phyloP scores from a whole-genome alignment of 768 basidiomycete species.

The Lactarius trivialis region DNA sequence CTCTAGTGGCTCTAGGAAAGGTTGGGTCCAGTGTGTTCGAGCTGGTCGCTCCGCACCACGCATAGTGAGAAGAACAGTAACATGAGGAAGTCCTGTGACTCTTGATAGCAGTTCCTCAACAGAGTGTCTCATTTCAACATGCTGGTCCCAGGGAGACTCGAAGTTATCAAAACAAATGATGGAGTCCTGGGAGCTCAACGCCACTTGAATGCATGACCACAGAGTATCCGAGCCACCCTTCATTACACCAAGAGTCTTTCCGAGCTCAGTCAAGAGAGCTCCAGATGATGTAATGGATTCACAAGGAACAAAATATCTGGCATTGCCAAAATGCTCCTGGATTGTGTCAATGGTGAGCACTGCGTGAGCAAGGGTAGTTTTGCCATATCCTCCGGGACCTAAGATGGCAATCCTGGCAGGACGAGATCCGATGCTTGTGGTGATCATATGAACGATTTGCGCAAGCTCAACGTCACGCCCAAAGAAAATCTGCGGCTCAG shows the following conservation, averaged over 20 bases:
- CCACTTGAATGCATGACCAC: not conserved
- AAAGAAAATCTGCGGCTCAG: conserved; percentile 3
- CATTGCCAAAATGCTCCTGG: conserved; percentile 21
- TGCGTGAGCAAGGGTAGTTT: not conserved
- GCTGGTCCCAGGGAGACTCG: conserved; percentile 22
- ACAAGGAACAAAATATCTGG: conserved; percentile 4
- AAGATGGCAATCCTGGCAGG: not conserved
- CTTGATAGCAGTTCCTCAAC: not conserved
- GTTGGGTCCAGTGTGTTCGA: not conserved
- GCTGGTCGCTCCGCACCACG: not conserved
- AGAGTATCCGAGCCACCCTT: not conserved
- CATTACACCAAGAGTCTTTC: not conserved
- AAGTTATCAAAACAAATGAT: not conserved
- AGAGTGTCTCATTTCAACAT: not conserved
- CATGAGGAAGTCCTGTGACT: not conserved
- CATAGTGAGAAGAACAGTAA: not conserved
- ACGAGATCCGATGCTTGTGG: not conserved
- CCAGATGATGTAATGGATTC: not conserved
- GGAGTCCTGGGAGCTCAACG: not conserved
- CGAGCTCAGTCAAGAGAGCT: not conserved
- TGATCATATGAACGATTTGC: not conserved
- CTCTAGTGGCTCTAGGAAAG: not conserved
- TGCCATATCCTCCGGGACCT: not conserved
- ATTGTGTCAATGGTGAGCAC: too few species aligned
- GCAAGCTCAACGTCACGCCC: not conserved